Conservation (phyloP, 345 rosid species). For the Murraya koenigii region DNA sequence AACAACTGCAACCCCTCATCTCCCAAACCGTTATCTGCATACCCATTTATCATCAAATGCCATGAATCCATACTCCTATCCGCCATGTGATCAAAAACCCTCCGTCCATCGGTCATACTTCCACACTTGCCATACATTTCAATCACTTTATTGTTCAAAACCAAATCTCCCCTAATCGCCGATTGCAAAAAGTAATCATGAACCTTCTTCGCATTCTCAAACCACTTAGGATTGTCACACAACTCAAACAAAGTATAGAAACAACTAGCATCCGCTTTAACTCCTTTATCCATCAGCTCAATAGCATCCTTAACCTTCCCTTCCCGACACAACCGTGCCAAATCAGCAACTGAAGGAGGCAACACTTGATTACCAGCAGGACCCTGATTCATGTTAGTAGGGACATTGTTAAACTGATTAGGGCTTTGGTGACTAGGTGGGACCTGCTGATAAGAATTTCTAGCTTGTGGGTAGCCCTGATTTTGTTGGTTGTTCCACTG, state of each 20-base stretch:
- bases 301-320: slow-evolving; percentile 62
- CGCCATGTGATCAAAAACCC: slow-evolving; percentile 76
- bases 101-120: slow-evolving; percentile 59
- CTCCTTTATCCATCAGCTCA: slow-evolving; percentile 61
- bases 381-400: slow-evolving; percentile 21
- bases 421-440: slow-evolving; percentile 24
- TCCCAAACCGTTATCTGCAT: slow-evolving; percentile 59
- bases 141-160: slow-evolving; percentile 52
- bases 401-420: slow-evolving; percentile 28
- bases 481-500: slow-evolving; percentile 43
- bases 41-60: slow-evolving; percentile 68
- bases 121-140: slow-evolving; percentile 58
- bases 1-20: slow-evolving; percentile 74
- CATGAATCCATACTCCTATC: slow-evolving; percentile 66
- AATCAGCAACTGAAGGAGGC: slow-evolving; percentile 34
- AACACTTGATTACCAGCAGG: slow-evolving; percentile 1
- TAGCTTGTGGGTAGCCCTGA: slow-evolving; percentile 28
- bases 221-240: slow-evolving; percentile 39
- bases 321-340: slow-evolving; percentile 42
- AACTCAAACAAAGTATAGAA: slow-evolving; percentile 46
- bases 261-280: slow-evolving; percentile 50
- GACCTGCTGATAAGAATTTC: slow-evolving; percentile 26
- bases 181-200: slow-evolving; percentile 72
- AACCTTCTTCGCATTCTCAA: slow-evolving; percentile 72
- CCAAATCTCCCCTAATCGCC: slow-evolving; percentile 48